Base-by-base conservation (phyloP, 192 early-diverging fungal species). In the Lobosporangium transversale region DNA sequence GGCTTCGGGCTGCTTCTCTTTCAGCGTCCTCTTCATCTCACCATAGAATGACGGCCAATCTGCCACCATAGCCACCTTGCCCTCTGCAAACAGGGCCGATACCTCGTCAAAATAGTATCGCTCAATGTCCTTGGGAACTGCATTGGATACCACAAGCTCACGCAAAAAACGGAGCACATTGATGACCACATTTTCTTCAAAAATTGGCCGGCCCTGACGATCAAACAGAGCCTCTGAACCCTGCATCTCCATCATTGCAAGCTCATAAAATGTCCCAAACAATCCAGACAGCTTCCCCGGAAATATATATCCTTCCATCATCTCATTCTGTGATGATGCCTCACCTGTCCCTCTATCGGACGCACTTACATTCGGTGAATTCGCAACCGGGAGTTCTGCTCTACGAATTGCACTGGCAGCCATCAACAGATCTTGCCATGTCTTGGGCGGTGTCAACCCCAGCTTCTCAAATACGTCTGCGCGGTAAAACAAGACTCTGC, bases 251-350 rank as follows among this genome's bases (percentile, higher is more conserved):
- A 70, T 70, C 68, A 62, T 70, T 23, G 68, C 68, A 35, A 70
- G 35, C 45, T 70, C 68, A 27, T 70, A 70, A 57, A 70, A 70
- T 5, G 68, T 70, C 36, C 68, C 68, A 40, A 70, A 70, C 10
- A 70, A 43, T 2, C 68, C 68, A 14, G 68, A 70, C 14, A 62
- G 68, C 29, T 70, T 70, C 14, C 68, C 68, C 17, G 68, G 68
- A 49, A 70, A 70, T 10, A 70, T 59, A 21, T 70, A 70, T 1
- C 68, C 68, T 12, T 70, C 58, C 17, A 70, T 57, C 17, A 32
- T 17, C 5, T 62, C 33, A 2, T 31, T 23, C 1, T 27, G 17
- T 4, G 31, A 6, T 1, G 43, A 15, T n/a, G n/a, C n/a, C n/a
- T n/a, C n/a, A n/a, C n/a, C n/a, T n/a, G n/a, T n/a, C n/a, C n/a